Conservation (phyloP, 345 rosid genomes). For the Eutrema yunnanense region DNA sequence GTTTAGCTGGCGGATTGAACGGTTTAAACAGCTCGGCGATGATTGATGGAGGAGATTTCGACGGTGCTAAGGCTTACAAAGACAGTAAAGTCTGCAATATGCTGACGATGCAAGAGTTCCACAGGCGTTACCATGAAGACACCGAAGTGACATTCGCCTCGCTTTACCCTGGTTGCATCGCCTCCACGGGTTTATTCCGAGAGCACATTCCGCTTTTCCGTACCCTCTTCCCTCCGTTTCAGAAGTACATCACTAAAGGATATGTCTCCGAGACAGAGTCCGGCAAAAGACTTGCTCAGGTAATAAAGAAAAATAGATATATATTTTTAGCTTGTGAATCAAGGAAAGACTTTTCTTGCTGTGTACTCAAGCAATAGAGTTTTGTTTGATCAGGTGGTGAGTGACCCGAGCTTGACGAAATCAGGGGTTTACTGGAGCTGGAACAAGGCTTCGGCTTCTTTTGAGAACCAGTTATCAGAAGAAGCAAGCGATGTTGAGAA, state of each 20-base stretch:
- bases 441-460: constrained; percentile 92
- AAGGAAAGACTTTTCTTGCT: neutral
- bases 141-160: constrained; percentile 83
- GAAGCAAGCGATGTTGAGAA: constrained; percentile 87
- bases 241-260: constrained; percentile 96
- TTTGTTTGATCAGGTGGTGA: constrained; percentile 54
- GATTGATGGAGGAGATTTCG: constrained; percentile 94
- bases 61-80: constrained; percentile 97
- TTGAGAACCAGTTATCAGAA: constrained; percentile 85
- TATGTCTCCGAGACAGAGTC: constrained; percentile 85
- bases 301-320: neutral
- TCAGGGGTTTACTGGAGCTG: constrained; percentile 99
- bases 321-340: neutral
- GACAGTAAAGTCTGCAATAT: constrained; percentile 99
- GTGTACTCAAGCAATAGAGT: neutral
- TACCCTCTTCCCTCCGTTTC: constrained; percentile 92
- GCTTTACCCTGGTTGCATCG: constrained; percentile 95
- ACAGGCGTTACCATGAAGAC: constrained; percentile 84
- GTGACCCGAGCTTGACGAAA: constrained; percentile 93
- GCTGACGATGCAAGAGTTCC: constrained; percentile 96
- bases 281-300: constrained; percentile 82
- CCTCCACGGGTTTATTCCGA: constrained; percentile 92
- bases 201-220: constrained; percentile 96
- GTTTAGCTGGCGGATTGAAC: constrained; percentile 74
- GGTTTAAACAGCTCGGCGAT: constrained; percentile 76